Base-by-base conservation (phyloP, 345 rosid genomes). In the Citrus unshiu region DNA sequence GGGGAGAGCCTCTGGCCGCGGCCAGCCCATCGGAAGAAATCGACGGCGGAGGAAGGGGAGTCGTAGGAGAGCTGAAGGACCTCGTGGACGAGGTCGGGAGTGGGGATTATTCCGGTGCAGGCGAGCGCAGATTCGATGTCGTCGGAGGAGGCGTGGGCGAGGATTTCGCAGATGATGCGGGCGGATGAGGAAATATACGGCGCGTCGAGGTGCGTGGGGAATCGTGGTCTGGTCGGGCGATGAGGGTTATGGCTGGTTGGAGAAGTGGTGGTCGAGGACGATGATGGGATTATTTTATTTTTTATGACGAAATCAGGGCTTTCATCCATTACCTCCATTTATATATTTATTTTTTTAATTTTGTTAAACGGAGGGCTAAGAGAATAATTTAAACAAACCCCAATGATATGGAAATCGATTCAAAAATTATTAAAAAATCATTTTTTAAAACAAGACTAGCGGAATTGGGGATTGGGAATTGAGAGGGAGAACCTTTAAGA, bases 21-120 rank as follows among this genome's bases (percentile, higher is more conserved):
- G 7, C 88, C 86, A 0, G 85, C 90, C 89, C 91, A 89, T 10
- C 90, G 84, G 81, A 89, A 91, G 82, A 85, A 91, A 73, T 81
- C 81, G 35, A 89, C 58, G 3, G 91, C 84, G 3, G 89, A 77
- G 4, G 85, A 24, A 0, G 90, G 87, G 18, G 81, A 71, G 27
- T 81, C 60, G 80, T 88, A 87, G 22, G 83, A 87, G 35, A 83
- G 83, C 54, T 69, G n/a, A 32, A 89, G 90, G 40, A 91, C 90
- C 56, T 91, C 80, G 37, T 83, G 79, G 25, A 88, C 82, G 19
- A 84, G 68, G 6, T 84, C 85, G 3, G 82, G 73, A 34, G 83
- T 82, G 25, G 87, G 86, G 18, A 64, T n/a, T 32, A 88, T 67
- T 54, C 81, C 87, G 3, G 87, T 13, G 49, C 83, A 24, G 46